Evolutionary conservation across 1,139 yeast species (phyloP).

Genomic region (Saccharomyces hybrid): DNA sequence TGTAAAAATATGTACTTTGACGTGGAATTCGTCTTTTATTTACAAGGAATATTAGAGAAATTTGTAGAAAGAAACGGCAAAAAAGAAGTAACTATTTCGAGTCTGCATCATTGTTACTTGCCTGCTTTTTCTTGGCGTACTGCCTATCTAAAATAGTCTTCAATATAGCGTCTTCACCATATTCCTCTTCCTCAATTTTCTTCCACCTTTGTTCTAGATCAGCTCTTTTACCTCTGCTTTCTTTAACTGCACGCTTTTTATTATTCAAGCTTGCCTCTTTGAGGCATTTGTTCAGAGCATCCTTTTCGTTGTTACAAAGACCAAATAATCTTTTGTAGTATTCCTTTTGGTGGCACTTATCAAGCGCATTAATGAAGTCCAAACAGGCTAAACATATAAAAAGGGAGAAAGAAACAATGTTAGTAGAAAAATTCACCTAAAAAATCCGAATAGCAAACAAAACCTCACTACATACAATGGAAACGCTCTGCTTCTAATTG

Average conservation of each 20-base stretch:
- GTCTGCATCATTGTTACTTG: not conserved
- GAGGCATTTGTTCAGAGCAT: conserved; percentile 69
- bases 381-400: conserved; percentile 47
- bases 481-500: conserved; percentile 38
- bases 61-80: not conserved
- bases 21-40: not conserved
- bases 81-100: not conserved
- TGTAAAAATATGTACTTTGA: not conserved
- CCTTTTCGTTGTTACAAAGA: conserved; percentile 76
- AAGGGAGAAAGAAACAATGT: not conserved
- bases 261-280: conserved; percentile 68
- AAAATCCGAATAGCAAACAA: not conserved
- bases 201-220: conserved; percentile 50
- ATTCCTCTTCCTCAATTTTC: conserved; percentile 64
- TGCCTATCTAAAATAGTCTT: conserved; percentile 55
- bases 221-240: conserved; percentile 32
- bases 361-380: conserved; percentile 78
- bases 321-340: conserved; percentile 74
- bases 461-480: conserved; percentile 28
- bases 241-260: conserved; percentile 58
- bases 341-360: conserved; percentile 76
- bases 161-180: conserved; percentile 69
- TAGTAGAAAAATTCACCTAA: conserved; percentile 4
- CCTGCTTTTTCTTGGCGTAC: conserved; percentile 7
- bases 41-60: not conserved